A percentile compares a stretch with the other conserved stretches of the same genome.
Evolutionary conservation across 495 filamentous ascomycete species (phyloP).

Genomic region (Extremus antarcticus): DNA sequence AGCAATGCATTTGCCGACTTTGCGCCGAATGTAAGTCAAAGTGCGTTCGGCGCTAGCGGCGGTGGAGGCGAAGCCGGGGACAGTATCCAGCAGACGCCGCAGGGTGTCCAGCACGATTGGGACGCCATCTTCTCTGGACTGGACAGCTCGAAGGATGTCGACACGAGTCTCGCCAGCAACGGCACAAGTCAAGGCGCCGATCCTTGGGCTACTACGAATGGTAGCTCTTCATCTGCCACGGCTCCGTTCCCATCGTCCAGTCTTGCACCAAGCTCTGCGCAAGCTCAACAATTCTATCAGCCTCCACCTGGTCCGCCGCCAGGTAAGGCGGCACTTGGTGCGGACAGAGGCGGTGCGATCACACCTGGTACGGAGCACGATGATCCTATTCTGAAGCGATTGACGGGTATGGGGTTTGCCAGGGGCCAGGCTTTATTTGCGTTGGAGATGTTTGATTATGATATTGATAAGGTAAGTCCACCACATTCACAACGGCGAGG

Average conservation of each 20-base stretch:
- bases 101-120: constrained; percentile 64
- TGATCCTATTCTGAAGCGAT: constrained; percentile 79
- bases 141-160: constrained; percentile 31
- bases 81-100: constrained; percentile 23
- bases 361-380: constrained; percentile 69
- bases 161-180: not conserved
- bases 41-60: constrained; percentile 2
- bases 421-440: constrained; percentile 68
- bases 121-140: constrained; percentile 84
- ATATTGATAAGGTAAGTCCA: constrained; percentile 75
- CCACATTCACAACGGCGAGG: not conserved
- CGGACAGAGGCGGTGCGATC: constrained; percentile 49
- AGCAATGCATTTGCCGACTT: constrained; percentile 43
- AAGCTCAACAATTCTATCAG: not conserved
- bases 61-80: constrained; percentile 4
- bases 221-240: not conserved
- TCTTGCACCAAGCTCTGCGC: not conserved
- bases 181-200: not conserved
- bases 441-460: constrained; percentile 90
- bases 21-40: constrained; percentile 24
- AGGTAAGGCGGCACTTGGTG: not conserved
- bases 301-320: not conserved
- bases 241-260: not conserved
- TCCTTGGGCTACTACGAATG: constrained; percentile 7
- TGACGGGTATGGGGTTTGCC: constrained; percentile 86